Evolutionary conservation across 148 eudicot genomes (phyloP).

Genomic region (Rhododendron simsii): DNA sequence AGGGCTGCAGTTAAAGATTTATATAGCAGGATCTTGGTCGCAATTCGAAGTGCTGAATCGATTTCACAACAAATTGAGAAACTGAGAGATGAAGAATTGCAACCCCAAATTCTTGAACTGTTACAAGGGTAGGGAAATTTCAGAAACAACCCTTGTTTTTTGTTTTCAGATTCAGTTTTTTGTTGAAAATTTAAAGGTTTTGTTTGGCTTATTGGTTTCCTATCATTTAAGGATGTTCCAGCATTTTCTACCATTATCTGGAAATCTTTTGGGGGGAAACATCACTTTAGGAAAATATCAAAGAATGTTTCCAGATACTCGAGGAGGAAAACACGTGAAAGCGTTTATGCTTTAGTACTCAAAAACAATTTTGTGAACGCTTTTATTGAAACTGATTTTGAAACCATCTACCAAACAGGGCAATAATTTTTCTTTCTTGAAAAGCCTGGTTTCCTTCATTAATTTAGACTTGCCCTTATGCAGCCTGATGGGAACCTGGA

Average conservation of each 20-base stretch:
- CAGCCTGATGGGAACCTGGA: slow-evolving; percentile 79
- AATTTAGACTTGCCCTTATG: slow-evolving; percentile 10
- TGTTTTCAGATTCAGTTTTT: neutral
- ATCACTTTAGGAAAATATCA: neutral
- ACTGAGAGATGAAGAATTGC: slow-evolving; percentile 76
- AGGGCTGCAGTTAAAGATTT: slow-evolving; percentile 84
- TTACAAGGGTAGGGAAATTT: slow-evolving; percentile 73
- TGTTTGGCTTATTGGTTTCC: neutral
- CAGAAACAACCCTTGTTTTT: neutral
- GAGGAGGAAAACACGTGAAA: neutral
- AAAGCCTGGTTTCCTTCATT: neutral
- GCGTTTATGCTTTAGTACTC: neutral
- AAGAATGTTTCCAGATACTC: neutral
- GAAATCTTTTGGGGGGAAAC: neutral
- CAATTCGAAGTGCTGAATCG: slow-evolving; percentile 89
- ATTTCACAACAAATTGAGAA: slow-evolving; percentile 80
- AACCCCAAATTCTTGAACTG: slow-evolving; percentile 80
- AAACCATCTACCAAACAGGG: neutral
- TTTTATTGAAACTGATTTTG: neutral
- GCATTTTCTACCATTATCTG: neutral
- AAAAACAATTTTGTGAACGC: neutral
- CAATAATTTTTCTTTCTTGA: neutral
- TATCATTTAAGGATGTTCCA: neutral
- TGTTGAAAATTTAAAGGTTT: neutral
- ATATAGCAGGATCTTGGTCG: slow-evolving; percentile 83